phyloP scores from a whole-genome alignment of 176 grass and related monocot species.

The Areca catechu region DNA sequence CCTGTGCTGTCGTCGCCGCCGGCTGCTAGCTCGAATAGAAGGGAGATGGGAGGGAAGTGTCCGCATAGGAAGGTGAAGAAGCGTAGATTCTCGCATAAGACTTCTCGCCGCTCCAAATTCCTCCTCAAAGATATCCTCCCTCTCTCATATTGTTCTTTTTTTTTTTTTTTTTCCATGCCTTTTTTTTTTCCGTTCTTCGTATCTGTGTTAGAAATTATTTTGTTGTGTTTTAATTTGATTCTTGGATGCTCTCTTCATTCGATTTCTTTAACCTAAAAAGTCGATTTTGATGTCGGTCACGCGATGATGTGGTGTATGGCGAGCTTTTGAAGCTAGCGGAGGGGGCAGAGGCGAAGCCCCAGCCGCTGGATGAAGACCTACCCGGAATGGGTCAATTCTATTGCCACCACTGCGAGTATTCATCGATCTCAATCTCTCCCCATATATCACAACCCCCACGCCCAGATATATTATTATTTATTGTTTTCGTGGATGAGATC shows the following conservation, averaged over 20 bases:
- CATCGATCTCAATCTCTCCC: neutral
- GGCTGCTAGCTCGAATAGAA: neutral
- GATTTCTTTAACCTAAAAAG: too few species aligned
- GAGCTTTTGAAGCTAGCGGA: constrained; percentile 72
- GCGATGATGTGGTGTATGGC: constrained; percentile 74
- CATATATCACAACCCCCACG: too few species aligned
- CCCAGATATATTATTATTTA: too few species aligned
- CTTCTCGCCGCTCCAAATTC: constrained; percentile 70
- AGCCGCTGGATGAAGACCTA: constrained; percentile 74
- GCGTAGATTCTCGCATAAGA: constrained; percentile 78
- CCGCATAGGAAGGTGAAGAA: constrained; percentile 98
- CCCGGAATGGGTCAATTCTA: constrained; percentile 96
- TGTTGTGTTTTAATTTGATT: neutral
- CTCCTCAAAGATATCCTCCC: constrained; percentile 61
- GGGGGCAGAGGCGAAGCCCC: constrained; percentile 26
- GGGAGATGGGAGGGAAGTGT: constrained; percentile 85
- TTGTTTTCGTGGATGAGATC: neutral
- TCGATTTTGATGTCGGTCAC: constrained; percentile 7
- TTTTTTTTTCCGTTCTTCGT: neutral
- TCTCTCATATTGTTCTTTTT: neutral
- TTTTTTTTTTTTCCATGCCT: neutral
- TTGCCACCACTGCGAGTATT: constrained; percentile 95
- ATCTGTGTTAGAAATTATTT: neutral
- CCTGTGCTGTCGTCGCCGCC: neutral
- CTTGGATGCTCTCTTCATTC: too few species aligned